Base-by-base conservation (phyloP, 805 yeast species). In the Starmerella floris region DNA sequence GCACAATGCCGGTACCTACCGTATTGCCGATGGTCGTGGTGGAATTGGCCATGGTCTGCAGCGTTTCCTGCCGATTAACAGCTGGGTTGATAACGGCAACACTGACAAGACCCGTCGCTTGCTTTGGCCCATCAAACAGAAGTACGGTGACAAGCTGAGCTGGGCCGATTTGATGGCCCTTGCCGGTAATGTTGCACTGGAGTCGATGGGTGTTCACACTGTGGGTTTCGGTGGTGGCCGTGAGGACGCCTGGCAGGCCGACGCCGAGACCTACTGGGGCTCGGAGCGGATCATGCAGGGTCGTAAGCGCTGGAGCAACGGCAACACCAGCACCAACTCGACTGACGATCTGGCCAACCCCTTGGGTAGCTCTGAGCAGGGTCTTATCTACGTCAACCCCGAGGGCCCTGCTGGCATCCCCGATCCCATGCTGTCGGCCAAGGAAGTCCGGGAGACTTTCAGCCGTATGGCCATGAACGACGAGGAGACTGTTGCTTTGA, bases 1-100 rank as follows among this genome's bases (percentile, higher is more conserved):
- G 51, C 51, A 48, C 41, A 40, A 28, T 11, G 51, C 51, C 15
- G 51, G 51, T 23, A 48, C 51, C 6, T 48, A 48, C 45, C 51
- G 51, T 10, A 45, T 45, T 28, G 38, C 48, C 22, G 51, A 48
- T 23, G 51, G 51, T 16, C 51, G 51, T n/a, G 51, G 51, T 30
- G 51, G 51, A 21, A 31, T 42, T n/a, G 45, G 48, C 22, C 45
- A 48, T n/a, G 47, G 41, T 15, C 19, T 43, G 40, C 51, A 48
- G 40, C 41, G 51, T 11, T 48, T 48, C 37, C 33, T 48, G 30
- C 51, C 51, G 6, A 37, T 48, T 35, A 38, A 32, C 40, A 43
- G 48, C 30, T 48, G 51, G 51, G 19, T 20, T 17, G 51, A 48
- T 31, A 48, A 48, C 34, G 51, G 45, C 22, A 48, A 48, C 42